Base-by-base conservation (phyloP, 306 rosid species). In the Fragaria nilgerrensis region DNA sequence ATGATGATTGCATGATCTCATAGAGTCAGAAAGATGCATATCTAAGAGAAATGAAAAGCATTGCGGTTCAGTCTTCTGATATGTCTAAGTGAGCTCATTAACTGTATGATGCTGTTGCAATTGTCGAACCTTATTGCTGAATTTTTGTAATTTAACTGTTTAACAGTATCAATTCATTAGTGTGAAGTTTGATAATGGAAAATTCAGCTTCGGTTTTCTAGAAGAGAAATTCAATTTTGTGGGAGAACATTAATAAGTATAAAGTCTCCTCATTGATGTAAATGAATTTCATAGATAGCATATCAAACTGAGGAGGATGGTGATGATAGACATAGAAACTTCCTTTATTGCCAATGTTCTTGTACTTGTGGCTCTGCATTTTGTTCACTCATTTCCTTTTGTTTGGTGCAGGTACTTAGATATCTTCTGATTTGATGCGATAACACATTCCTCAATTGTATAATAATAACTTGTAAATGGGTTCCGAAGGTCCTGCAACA, bases 401-500 rank as follows among this genome's bases (percentile, higher is more conserved):
- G 50, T 79, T 75, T 70, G 19, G 32, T 81, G 83, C 78, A 88
- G 96, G 85, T 75, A 70, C 77, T 71, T 67, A 74, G 86, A 75
- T 73, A 82, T 70, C 74, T 59, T 83, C 83, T 36, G 55, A 32
- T 55, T 80, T 74, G 83, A 86, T 79, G 79, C 88, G 78, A 32
- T 65, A 75, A 68, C 53, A 52, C 70, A 73, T 52, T 76, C 41
- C 50, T 66, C 70, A 76, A 84, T 9, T 68, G 53, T 75, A 79
- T 82, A 39, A n/a, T 78, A 70, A 62, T 82, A 81, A 70, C 72
- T 71, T 56, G 63, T 59, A 82, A 87, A 95, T 92, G 98, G 98
- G 98, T 76, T 95, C 98, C 44, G 98, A 95, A 86, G 90, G 92
- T 85, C 95, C 98, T 84, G 82, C 90, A 16, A 77, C 91, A 15